These are phyloP conservation scores for Fusarium setosum DNA, from an alignment of 2,329 filamentous ascomycete genomes.

Conservation along the genomic window DNA sequence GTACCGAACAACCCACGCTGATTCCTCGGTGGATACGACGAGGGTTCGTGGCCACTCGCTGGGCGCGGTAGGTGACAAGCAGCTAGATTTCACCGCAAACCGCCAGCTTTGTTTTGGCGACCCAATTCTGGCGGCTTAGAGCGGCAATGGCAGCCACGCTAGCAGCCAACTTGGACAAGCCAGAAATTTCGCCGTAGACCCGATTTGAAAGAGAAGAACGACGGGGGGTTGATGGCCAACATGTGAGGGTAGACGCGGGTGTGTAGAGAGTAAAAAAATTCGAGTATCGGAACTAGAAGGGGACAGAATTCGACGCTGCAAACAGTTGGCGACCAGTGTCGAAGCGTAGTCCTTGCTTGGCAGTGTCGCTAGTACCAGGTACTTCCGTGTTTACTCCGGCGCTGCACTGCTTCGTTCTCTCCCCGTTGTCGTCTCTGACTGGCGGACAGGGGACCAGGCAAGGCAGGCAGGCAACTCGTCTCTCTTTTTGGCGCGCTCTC, in stretches of 20 bases:
- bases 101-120: conserved; percentile 20
- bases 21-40: conserved; percentile 37
- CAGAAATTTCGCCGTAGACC: conserved; percentile 38
- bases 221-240: conserved; percentile 14
- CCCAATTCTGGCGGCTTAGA: conserved; percentile 43
- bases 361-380: conserved; percentile 38
- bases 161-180: conserved; percentile 33
- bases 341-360: conserved; percentile 38
- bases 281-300: conserved; percentile 26
- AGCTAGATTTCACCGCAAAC: conserved; percentile 34
- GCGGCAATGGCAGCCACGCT: conserved; percentile 44
- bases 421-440: conserved; percentile 37
- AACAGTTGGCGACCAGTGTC: conserved; percentile 41
- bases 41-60: conserved; percentile 30
- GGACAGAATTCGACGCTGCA: conserved; percentile 38
- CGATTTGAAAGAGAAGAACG: conserved; percentile 35
- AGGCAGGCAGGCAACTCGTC: conserved; percentile 17
- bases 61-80: conserved; percentile 31
- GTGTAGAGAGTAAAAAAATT: conserved; percentile 33
- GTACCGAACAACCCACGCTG: conserved; percentile 18
- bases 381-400: conserved; percentile 41
- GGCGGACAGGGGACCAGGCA: conserved; percentile 2
- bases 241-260: conserved; percentile 10
- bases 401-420: conserved; percentile 24
- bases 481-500: conserved; percentile 31